A percentile compares a stretch with the other conserved stretches of the same genome.
phyloP scores from a whole-genome alignment of 805 yeast genomes.

The Zygotorulaspora chibaensis region DNA sequence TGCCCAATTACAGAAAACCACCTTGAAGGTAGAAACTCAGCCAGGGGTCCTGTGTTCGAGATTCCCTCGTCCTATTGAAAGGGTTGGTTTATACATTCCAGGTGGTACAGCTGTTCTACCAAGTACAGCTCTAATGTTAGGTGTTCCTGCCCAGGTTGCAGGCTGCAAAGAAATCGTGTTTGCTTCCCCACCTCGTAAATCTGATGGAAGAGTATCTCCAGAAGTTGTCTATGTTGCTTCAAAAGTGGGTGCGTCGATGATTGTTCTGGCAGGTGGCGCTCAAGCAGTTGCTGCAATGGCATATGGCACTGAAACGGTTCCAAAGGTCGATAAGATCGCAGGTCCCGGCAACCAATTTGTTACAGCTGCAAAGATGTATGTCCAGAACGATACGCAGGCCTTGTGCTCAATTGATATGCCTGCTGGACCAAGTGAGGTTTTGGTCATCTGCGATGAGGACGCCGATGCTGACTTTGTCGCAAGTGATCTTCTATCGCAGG shows the following conservation, averaged over 20 bases:
- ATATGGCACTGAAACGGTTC: constrained; percentile 88
- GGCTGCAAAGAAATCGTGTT: constrained; percentile 88
- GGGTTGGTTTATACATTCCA: constrained; percentile 93
- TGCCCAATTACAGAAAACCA: constrained; percentile 77
- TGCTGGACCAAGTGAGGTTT: constrained; percentile 98
- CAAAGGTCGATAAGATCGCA: constrained; percentile 92
- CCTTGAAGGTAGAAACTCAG: constrained; percentile 80
- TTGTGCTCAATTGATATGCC: constrained; percentile 98
- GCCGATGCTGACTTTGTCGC: constrained; percentile 97
- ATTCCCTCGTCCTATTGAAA: constrained; percentile 90
- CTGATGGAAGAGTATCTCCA: constrained; percentile 87
- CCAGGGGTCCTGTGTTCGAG: constrained; percentile 94
- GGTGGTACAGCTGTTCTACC: constrained; percentile 99
- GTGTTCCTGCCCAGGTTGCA: constrained; percentile 97
- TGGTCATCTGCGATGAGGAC: constrained; percentile 84
- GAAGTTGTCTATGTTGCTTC: constrained; percentile 97
- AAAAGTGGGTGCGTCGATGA: constrained; percentile 85
- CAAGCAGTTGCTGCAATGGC: constrained; percentile 99
- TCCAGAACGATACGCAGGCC: constrained; percentile 92
- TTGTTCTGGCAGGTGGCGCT: constrained; percentile 97
- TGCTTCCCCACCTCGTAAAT: constrained; percentile 91
- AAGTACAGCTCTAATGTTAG: constrained; percentile 95
- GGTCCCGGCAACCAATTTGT: constrained; percentile 99
- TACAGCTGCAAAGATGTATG: constrained; percentile 97
- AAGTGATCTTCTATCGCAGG: constrained; percentile 93